These are phyloP conservation scores for Aeschynomene evenia DNA, from an alignment of 306 rosid species.

Conservation along the genomic window DNA sequence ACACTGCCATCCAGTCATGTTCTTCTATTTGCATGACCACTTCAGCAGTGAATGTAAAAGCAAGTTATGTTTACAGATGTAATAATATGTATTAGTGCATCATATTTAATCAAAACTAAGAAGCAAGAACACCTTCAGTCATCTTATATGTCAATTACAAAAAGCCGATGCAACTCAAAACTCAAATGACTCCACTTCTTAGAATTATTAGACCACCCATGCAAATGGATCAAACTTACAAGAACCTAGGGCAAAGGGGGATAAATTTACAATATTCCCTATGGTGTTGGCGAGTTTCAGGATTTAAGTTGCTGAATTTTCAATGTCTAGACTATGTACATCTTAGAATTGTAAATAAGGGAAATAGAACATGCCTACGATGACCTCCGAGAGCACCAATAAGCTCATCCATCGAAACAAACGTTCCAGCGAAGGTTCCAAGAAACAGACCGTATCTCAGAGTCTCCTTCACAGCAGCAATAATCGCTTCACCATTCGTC, in stretches of 20 bases:
- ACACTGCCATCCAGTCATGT: too few species aligned
- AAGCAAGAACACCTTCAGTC: not conserved
- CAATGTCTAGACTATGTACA: not conserved
- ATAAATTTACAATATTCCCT: not conserved
- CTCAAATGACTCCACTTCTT: not conserved
- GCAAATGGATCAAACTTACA: not conserved
- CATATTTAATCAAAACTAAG: not conserved
- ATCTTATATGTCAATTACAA: not conserved
- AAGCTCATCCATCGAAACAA: constrained; percentile 80
- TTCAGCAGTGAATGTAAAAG: too few species aligned
- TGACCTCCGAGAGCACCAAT: constrained; percentile 75
- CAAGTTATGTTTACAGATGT: too few species aligned
- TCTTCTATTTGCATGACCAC: too few species aligned
- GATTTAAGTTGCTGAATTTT: not conserved
- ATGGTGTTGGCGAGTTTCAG: not conserved
- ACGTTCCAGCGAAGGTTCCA: constrained; percentile 89
- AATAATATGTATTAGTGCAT: too few species aligned
- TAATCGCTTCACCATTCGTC: constrained; percentile 68
- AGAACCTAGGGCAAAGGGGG: not conserved
- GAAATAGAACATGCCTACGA: constrained; percentile 72
- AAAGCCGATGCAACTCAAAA: not conserved
- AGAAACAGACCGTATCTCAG: constrained; percentile 90
- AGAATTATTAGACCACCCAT: not conserved
- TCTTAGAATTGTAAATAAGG: not conserved
- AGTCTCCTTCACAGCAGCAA: constrained; percentile 76